phyloP scores from a whole-genome alignment of 1,284 basidiomycete species.

The Ganoderma sp. region DNA sequence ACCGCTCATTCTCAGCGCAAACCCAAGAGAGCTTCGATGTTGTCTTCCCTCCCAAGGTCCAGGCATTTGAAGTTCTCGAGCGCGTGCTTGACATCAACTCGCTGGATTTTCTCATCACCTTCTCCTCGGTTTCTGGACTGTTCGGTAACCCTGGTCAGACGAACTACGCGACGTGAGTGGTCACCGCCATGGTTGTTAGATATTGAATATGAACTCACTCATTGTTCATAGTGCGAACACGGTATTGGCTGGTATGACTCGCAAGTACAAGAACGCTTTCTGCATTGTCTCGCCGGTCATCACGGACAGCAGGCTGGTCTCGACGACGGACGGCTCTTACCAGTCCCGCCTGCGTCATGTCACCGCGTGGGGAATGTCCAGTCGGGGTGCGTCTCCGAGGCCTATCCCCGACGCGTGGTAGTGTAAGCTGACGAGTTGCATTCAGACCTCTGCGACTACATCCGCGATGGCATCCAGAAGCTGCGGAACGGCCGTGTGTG shows the following conservation, averaged over 20 bases:
- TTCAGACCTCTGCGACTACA: conserved; percentile 42
- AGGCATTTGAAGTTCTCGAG: conserved; percentile 39
- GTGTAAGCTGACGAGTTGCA: conserved; percentile 31
- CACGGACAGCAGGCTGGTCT: conserved; percentile 36
- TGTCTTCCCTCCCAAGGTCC: conserved; percentile 42
- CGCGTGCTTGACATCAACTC: conserved; percentile 30
- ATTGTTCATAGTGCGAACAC: conserved; percentile 44
- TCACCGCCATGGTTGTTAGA: conserved; percentile 4
- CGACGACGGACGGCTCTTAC: conserved; percentile 19
- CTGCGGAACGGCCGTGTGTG: conserved; percentile 31
- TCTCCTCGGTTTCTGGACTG: conserved; percentile 44
- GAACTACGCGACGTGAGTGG: conserved; percentile 45
- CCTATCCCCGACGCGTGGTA: neutral
- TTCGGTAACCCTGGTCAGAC: conserved; percentile 49
- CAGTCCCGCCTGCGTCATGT: conserved; percentile 35
- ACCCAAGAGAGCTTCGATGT: conserved; percentile 39
- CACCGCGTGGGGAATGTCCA: conserved; percentile 40
- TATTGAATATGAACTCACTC: neutral
- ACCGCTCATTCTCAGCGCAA: conserved; percentile 42
- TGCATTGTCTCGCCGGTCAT: conserved; percentile 45
- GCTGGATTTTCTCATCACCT: conserved; percentile 47
- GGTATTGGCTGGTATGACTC: conserved; percentile 40
- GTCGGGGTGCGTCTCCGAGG: conserved; percentile 34
- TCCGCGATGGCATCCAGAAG: conserved; percentile 40
- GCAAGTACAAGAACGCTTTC: conserved; percentile 43